Percentiles rank a stretch among this genome's conserved stretches.
These are phyloP conservation scores for Coniella lustricola DNA, from an alignment of 2,329 filamentous ascomycete species.

Conservation along the genomic window DNA sequence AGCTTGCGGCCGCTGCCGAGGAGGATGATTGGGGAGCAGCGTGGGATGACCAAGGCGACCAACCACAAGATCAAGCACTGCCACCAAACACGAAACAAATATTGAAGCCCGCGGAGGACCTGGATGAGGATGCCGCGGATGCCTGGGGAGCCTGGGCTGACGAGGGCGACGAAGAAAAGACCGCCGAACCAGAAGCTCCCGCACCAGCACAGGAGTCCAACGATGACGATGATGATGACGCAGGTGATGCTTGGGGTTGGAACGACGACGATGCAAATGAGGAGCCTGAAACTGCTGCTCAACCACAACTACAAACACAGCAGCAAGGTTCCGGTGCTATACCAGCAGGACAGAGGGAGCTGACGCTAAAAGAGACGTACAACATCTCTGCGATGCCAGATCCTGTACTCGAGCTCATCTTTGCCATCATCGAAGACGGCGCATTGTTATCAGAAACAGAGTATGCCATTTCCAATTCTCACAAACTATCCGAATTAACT, in stretches of 20 bases:
- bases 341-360: conserved; percentile 43
- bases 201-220: conserved; percentile 15
- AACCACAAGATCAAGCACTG: conserved; percentile 21
- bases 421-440: conserved; percentile 52
- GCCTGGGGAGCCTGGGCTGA: conserved; percentile 28
- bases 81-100: conserved; percentile 9
- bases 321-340: conserved; percentile 17
- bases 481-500: neutral
- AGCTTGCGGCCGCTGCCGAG: conserved; percentile 43
- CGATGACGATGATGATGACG: conserved; percentile 36
- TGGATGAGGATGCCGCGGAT: conserved; percentile 30
- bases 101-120: conserved; percentile 22
- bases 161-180: conserved; percentile 23
- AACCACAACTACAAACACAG: neutral
- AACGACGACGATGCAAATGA: conserved; percentile 54
- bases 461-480: conserved; percentile 22
- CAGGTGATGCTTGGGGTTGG: conserved; percentile 76
- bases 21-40: conserved; percentile 68
- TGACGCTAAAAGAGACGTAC: conserved; percentile 80
- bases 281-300: conserved; percentile 25
- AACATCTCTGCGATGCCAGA: conserved; percentile 83
- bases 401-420: conserved; percentile 62
- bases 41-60: conserved; percentile 66
- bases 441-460: conserved; percentile 49
- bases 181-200: conserved; percentile 18